Evolutionary conservation across 2,329 filamentous ascomycete genomes (phyloP), one percentile per base, ranked within the genome.

Genomic region (Arthroderma uncinatum): DNA sequence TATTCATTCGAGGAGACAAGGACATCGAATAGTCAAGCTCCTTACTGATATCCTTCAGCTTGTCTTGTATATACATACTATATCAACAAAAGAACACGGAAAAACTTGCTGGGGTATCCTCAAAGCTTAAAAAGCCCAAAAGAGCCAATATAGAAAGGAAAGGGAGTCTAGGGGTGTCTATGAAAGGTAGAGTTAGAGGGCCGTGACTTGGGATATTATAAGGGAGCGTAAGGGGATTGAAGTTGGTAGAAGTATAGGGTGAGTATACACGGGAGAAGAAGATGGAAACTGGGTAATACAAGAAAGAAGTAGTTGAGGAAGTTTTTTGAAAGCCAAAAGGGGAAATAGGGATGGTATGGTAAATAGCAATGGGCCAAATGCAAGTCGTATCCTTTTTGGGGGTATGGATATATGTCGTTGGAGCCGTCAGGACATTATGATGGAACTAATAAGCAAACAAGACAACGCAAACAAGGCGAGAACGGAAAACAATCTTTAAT

Each of bases 361-460:
- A 33, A 50, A 28, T 7, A 50, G 39, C 6, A 50, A n/a, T n/a
- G n/a, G 25, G 44, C 44, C 28, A 50, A 33, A 50, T 50, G 44
- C 44, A 50, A 33, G 25, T 50, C 44, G 44, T 50, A 50, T 33
- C 44, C 44, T 30, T 50, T 50, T 50, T 25, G 3, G 19, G 9
- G 28, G 44, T 23, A 47, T 23, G 40, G 23, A 50, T 50, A 50
- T 50, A 50, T 50, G 25, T 50, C 44, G 44, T 50, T 50, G 44
- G 44, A 50, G 44, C 44, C 44, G 25, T 50, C 12, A 50, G 25
- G 44, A 50, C 25, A 50, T 50, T 50, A 50, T 50, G 14, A 50
- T 50, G 25, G 21, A 48, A 30, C 23, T 30, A 30, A 23, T 19
- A 33, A 48, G 44, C 39, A 42, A 42, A 42, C 28, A 50, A 50